Percentiles rank a stretch among this genome's conserved stretches.
Conservation (phyloP, 1,284 basidiomycete species). For the Austroboletus novae-zelandiae region DNA sequence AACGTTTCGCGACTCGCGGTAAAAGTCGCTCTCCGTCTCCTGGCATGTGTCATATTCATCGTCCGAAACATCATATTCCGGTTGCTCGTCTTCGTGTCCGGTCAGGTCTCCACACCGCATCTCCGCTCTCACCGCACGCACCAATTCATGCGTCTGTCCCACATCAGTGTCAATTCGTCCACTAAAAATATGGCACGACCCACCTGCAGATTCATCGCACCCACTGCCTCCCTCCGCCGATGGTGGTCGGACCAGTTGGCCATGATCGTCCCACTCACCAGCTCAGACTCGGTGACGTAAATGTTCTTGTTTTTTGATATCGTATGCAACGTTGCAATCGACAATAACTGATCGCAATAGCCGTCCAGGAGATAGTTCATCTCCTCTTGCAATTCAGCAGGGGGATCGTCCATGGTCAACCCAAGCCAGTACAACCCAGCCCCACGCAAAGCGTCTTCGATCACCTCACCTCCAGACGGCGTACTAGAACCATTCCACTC, state of each 20-base stretch:
- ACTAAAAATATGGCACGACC: constrained; percentile 2
- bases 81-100: neutral
- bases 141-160: constrained; percentile 36
- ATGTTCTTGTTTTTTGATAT: constrained; percentile 33
- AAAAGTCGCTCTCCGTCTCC: constrained; percentile 21
- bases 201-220: constrained; percentile 44
- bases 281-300: constrained; percentile 39
- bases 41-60: constrained; percentile 15
- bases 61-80: constrained; percentile 27
- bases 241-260: constrained; percentile 41
- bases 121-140: constrained; percentile 34
- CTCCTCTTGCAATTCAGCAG: constrained; percentile 33
- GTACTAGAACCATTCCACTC: constrained; percentile 19
- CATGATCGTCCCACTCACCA: constrained; percentile 45
- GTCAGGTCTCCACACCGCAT: constrained; percentile 19
- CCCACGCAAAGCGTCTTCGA: constrained; percentile 23
- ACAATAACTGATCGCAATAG: constrained; percentile 33
- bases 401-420: constrained; percentile 21
- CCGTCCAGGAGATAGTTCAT: constrained; percentile 37
- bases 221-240: constrained; percentile 35
- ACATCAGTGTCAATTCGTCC: neutral
- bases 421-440: constrained; percentile 29
- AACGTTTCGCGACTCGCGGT: constrained; percentile 23
- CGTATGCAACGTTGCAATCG: constrained; percentile 37
- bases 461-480: constrained; percentile 28